Percentiles rank a stretch among this genome's conserved stretches.
phyloP scores from a whole-genome alignment of 805 yeast species.

The Wickerhamomyces sydowiorum region DNA sequence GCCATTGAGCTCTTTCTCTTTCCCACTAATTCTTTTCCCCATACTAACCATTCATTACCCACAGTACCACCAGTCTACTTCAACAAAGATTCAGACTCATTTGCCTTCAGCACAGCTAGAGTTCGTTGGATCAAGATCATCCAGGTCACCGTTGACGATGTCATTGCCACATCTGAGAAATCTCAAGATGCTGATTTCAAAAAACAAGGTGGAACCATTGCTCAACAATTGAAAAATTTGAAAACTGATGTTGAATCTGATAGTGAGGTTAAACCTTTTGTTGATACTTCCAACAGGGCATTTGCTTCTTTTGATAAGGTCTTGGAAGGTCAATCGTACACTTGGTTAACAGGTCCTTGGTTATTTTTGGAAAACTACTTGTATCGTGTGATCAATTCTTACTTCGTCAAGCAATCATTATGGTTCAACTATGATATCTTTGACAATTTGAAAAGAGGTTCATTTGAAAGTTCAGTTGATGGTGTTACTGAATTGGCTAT shows the following conservation, averaged over 20 bases:
- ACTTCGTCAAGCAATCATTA: conserved; percentile 31
- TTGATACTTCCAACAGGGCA: conserved; percentile 35
- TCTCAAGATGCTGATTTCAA: conserved; percentile 21
- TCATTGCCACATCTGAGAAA: conserved; percentile 30
- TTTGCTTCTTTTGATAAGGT: conserved; percentile 57
- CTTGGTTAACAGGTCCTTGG: conserved; percentile 92
- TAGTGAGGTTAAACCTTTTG: conserved; percentile 36
- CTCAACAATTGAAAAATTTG: conserved; percentile 34
- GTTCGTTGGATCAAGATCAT: conserved; percentile 86
- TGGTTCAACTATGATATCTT: conserved; percentile 67
- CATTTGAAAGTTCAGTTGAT: conserved; percentile 66
- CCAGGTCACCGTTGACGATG: conserved; percentile 61
- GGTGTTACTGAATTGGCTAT: conserved; percentile 82
- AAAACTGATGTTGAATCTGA: conserved; percentile 39
- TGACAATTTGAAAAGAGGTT: conserved; percentile 57
- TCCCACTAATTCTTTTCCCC: too few species aligned
- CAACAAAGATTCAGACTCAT: conserved; percentile 69
- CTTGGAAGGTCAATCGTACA: conserved; percentile 29
- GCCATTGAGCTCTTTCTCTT: too few species aligned
- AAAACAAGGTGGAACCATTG: conserved; percentile 44
- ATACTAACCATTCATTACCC: too few species aligned
- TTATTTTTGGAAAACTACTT: conserved; percentile 78
- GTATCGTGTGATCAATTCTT: conserved; percentile 57
- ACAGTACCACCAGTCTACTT: conserved; percentile 38
- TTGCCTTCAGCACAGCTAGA: conserved; percentile 75